A percentile compares a stretch with the other conserved stretches of the same genome.
Conservation (phyloP, 305 asterid genomes). For the Plantago lanceolata region DNA sequence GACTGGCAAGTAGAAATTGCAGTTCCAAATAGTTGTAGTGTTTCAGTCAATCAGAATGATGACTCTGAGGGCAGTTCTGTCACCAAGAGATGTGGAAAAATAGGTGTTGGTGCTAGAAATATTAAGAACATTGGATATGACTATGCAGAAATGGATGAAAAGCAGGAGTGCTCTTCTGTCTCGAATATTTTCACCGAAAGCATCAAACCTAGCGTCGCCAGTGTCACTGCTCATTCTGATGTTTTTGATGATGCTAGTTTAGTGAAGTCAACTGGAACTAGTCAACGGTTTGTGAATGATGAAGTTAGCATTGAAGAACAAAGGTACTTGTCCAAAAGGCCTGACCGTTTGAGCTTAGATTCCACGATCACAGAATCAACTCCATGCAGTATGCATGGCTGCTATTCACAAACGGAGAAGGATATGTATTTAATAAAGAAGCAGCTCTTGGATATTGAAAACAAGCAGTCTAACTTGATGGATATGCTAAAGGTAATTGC, state of each 20-base stretch:
- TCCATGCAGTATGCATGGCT: conserved; percentile 41
- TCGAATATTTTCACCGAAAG: conserved; percentile 57
- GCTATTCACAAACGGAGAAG: conserved; percentile 64
- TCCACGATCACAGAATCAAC: conserved; percentile 77
- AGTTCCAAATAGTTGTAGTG: conserved; percentile 52
- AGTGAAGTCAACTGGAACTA: conserved; percentile 57
- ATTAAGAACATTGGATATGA: conserved; percentile 52
- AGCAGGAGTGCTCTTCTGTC: conserved; percentile 63
- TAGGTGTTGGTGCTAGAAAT: conserved; percentile 40
- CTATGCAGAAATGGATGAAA: conserved; percentile 64
- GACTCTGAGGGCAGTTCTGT: conserved; percentile 75
- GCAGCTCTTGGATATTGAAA: conserved; percentile 82
- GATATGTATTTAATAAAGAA: conserved; percentile 59
- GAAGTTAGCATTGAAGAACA: conserved; percentile 68
- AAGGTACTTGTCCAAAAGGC: conserved; percentile 48
- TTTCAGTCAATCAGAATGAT: conserved; percentile 40
- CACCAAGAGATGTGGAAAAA: conserved; percentile 54
- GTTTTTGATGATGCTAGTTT: conserved; percentile 48
- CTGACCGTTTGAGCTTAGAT: conserved; percentile 73
- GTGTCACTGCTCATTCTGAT: conserved; percentile 33
- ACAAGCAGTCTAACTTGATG: conserved; percentile 70
- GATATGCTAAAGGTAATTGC: conserved; percentile 71
- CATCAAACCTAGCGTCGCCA: conserved; percentile 44
- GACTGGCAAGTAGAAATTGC: conserved; percentile 83
- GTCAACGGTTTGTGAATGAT: conserved; percentile 49